phyloP scores from a whole-genome alignment of 345 rosid genomes.

The Camelina laxa region DNA sequence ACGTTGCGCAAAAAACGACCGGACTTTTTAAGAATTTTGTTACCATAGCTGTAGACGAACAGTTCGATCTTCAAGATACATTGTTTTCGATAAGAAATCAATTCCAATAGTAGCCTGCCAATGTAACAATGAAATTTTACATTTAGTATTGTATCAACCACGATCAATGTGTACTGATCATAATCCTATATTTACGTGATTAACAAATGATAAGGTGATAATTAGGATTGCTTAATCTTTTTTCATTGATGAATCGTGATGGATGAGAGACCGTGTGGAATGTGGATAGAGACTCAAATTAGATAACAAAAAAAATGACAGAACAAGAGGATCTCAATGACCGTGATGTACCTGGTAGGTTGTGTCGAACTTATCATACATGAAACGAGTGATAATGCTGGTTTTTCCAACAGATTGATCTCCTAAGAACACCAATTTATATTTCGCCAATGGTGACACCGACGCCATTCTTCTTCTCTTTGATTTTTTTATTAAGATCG shows the following conservation, averaged over 20 bases:
- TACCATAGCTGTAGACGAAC: slow-evolving; percentile 83
- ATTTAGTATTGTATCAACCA: not conserved
- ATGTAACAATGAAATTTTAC: not conserved
- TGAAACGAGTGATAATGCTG: slow-evolving; percentile 89
- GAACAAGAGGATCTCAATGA: not conserved
- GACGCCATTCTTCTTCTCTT: slow-evolving; percentile 61
- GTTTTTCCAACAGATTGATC: slow-evolving; percentile 93
- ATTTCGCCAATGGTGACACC: slow-evolving; percentile 82
- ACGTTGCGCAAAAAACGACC: not conserved
- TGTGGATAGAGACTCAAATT: not conserved
- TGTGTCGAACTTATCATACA: slow-evolving; percentile 90
- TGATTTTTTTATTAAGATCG: not conserved
- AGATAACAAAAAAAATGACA: not conserved
- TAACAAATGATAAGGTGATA: not conserved
- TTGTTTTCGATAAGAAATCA: slow-evolving; percentile 78
- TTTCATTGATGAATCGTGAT: not conserved
- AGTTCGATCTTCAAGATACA: slow-evolving; percentile 84
- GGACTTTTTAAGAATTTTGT: not conserved
- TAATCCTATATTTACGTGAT: not conserved
- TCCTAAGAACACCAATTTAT: slow-evolving; percentile 87
- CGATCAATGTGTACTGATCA: not conserved
- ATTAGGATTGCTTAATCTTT: not conserved
- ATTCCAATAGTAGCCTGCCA: slow-evolving; percentile 79
- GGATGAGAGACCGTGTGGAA: no score
- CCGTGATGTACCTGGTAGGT: slow-evolving; percentile 68